Conservation (phyloP, 1,139 yeast genomes). For the Ashbya aceris region DNA sequence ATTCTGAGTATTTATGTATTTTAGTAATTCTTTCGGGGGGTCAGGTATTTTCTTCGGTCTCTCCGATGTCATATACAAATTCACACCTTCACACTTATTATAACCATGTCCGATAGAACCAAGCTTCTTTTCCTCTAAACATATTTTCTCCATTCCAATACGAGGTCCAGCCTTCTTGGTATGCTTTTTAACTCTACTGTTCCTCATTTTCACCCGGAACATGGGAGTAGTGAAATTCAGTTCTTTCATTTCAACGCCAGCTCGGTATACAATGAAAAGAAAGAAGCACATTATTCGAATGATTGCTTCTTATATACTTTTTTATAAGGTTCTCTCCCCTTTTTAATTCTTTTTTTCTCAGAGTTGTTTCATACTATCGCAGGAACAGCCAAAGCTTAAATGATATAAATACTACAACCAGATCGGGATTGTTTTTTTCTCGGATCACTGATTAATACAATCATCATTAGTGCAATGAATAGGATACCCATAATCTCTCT, state of each 20-base stretch:
- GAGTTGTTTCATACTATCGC: neutral
- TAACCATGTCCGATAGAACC: neutral
- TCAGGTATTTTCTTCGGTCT: conserved; percentile 6
- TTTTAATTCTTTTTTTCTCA: conserved; percentile 2
- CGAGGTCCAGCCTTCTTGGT: neutral
- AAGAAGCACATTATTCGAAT: neutral
- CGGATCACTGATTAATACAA: neutral
- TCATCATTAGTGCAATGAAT: conserved; percentile 1
- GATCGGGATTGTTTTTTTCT: neutral
- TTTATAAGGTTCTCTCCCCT: neutral
- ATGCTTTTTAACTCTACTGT: too few species aligned
- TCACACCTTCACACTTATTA: conserved; percentile 6
- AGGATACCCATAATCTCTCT: conserved; percentile 3
- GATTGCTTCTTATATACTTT: neutral
- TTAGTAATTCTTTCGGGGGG: conserved; percentile 4
- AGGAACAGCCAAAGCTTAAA: conserved; percentile 1
- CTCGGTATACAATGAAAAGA: neutral
- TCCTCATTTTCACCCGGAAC: conserved; percentile 5
- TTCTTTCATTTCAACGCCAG: neutral
- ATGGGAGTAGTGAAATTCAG: conserved; percentile 4
- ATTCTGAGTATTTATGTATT: neutral
- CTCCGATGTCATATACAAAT: conserved; percentile 7
- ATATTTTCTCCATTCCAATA: neutral
- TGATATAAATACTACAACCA: conserved; percentile 1
- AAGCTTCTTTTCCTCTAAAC: too few species aligned